These are phyloP conservation scores for Fusarium sp. DNA, from an alignment of 2,329 filamentous ascomycete species.

Conservation along the genomic window DNA sequence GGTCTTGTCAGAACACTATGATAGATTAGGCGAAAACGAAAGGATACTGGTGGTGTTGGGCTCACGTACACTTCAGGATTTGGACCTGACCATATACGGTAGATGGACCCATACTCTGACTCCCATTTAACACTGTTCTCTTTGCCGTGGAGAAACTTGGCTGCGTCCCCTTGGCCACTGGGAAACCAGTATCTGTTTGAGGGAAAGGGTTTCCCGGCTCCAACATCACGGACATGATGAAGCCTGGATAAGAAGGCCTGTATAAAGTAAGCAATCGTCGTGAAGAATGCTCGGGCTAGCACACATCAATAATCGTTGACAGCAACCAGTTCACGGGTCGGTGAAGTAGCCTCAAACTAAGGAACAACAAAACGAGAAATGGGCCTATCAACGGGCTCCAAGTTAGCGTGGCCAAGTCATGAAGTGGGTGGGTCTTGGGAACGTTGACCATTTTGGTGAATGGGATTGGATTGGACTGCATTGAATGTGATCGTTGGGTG, in stretches of 20 bases:
- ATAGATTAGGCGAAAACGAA: not conserved
- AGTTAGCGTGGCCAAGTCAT: not conserved
- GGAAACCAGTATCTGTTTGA: not conserved
- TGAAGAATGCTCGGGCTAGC: rapidly evolving
- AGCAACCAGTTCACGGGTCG: not conserved
- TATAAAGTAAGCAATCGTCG: not conserved
- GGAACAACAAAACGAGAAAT: not conserved
- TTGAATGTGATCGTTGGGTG: not conserved
- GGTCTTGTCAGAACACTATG: not conserved
- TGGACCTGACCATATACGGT: not conserved
- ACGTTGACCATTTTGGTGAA: not conserved
- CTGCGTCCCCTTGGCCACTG: not conserved
- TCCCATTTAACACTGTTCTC: not conserved
- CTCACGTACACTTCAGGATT: not conserved
- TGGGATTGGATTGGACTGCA: too few relatives aligned
- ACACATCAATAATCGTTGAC: not conserved
- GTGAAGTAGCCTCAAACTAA: not conserved
- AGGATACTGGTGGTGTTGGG: too few relatives aligned
- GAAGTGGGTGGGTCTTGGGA: too few relatives aligned
- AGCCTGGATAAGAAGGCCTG: not conserved
- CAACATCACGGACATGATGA: not conserved
- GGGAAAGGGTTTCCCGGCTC: not conserved
- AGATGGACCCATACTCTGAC: not conserved
- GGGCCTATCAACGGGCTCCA: not conserved
- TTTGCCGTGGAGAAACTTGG: not conserved